Conservation (phyloP, 1,139 yeast species). For the Kluyveromyces marxianus region DNA sequence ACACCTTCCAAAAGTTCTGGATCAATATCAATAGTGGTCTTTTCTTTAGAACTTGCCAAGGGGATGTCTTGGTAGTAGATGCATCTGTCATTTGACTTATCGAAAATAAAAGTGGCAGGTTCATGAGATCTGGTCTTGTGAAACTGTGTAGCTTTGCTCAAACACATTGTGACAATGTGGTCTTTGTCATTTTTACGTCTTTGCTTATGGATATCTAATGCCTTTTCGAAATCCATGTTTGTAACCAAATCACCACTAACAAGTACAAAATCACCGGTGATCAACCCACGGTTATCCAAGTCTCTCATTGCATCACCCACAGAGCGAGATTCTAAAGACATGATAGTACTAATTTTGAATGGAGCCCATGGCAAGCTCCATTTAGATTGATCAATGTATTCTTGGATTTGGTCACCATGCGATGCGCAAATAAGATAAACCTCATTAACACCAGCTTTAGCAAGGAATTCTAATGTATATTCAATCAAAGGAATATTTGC, state of each 20-base stretch:
- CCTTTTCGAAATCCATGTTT: constrained; percentile 71
- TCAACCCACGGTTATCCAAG: constrained; percentile 80
- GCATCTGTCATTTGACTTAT: constrained; percentile 65
- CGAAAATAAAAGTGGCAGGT: constrained; percentile 79
- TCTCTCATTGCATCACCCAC: constrained; percentile 98
- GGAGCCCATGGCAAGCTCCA: constrained; percentile 76
- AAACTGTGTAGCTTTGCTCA: constrained; percentile 76
- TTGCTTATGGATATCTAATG: constrained; percentile 63
- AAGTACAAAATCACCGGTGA: constrained; percentile 79
- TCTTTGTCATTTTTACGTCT: constrained; percentile 73
- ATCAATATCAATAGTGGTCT: constrained; percentile 59
- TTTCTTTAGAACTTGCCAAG: constrained; percentile 45
- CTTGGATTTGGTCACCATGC: constrained; percentile 82
- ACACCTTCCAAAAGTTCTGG: constrained; percentile 76
- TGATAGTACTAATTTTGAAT: constrained; percentile 65
- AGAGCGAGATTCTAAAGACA: constrained; percentile 82
- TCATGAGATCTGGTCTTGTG: constrained; percentile 80
- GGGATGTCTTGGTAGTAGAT: constrained; percentile 75
- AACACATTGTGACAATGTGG: constrained; percentile 89
- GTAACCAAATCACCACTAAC: constrained; percentile 94
- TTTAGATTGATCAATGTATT: constrained; percentile 72
- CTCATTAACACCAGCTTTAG: constrained; percentile 84
- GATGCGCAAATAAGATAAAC: constrained; percentile 84
- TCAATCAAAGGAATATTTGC: constrained; percentile 93
- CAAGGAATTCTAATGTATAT: constrained; percentile 88